These are phyloP conservation scores for Cladosporium oxysporum DNA, from an alignment of 2,329 filamentous ascomycete genomes.

Conservation along the genomic window DNA sequence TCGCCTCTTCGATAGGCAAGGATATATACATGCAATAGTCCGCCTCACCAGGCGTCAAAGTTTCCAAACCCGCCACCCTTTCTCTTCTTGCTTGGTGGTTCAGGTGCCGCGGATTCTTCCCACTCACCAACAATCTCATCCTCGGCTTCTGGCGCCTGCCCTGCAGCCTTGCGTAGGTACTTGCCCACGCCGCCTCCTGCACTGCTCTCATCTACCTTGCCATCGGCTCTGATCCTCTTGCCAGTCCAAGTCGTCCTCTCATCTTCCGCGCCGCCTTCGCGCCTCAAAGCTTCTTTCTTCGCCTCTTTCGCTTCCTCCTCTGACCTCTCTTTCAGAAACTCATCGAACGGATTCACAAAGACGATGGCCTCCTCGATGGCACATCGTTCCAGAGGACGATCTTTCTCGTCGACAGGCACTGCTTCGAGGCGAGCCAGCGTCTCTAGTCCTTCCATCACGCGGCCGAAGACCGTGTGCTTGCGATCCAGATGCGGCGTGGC, in stretches of 20 bases:
- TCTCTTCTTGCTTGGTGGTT: slow-evolving; percentile 73
- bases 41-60: slow-evolving; percentile 80
- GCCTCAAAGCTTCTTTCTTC: slow-evolving; percentile 64
- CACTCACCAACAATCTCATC: slow-evolving; percentile 64
- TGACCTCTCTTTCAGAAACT: slow-evolving; percentile 71
- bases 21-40: neutral
- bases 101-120: slow-evolving; percentile 68
- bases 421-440: slow-evolving; percentile 76
- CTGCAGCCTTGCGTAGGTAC: slow-evolving; percentile 67
- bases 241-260: slow-evolving; percentile 95
- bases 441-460: slow-evolving; percentile 70
- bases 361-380: slow-evolving; percentile 80
- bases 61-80: slow-evolving; percentile 79
- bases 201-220: slow-evolving; percentile 51
- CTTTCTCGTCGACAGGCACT: slow-evolving; percentile 70
- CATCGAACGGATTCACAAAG: slow-evolving; percentile 92
- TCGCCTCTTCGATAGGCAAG: neutral
- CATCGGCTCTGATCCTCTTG: slow-evolving; percentile 75
- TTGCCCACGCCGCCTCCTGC: slow-evolving; percentile 68
- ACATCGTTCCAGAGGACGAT: slow-evolving; percentile 76
- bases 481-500: slow-evolving; percentile 81
- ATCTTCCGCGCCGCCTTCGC: slow-evolving; percentile 75
- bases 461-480: slow-evolving; percentile 96
- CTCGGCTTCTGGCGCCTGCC: slow-evolving; percentile 40
- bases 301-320: slow-evolving; percentile 60